phyloP scores from a whole-genome alignment of 805 yeast genomes.

The Ogataea pilisensis region DNA sequence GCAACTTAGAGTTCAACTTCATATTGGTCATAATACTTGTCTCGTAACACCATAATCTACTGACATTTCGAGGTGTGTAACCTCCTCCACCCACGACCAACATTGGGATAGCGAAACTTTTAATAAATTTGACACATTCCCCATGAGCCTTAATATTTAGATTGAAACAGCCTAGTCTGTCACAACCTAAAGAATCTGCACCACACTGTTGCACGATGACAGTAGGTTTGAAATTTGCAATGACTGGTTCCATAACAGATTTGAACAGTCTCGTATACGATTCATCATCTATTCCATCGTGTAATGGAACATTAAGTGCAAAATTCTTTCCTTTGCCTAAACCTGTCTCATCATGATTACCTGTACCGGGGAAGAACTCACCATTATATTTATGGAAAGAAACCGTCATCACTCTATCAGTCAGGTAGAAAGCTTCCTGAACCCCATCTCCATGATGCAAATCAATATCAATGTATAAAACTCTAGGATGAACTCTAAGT shows the following conservation, averaged over 20 bases:
- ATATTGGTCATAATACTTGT: conserved; percentile 85
- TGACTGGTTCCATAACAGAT: conserved; percentile 84
- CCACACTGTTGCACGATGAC: conserved; percentile 96
- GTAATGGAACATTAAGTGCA: conserved; percentile 84
- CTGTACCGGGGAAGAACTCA: conserved; percentile 96
- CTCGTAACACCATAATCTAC: conserved; percentile 94
- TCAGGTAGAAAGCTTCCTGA: conserved; percentile 92
- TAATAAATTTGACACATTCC: conserved; percentile 86
- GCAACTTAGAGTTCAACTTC: conserved; percentile 69
- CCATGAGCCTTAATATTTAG: conserved; percentile 91
- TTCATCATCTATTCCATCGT: conserved; percentile 95
- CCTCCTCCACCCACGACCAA: conserved; percentile 97
- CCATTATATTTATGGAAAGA: conserved; percentile 93
- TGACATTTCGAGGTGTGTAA: conserved; percentile 92
- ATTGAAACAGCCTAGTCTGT: conserved; percentile 91
- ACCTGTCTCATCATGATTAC: conserved; percentile 85
- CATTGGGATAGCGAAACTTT: conserved; percentile 86
- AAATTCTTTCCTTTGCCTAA: conserved; percentile 85
- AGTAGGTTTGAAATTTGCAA: conserved; percentile 87
- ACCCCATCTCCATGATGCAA: conserved; percentile 98
- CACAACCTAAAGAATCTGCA: conserved; percentile 92
- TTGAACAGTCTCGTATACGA: conserved; percentile 72
- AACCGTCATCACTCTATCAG: conserved; percentile 95
- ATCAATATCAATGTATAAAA: conserved; percentile 89
- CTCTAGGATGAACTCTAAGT: conserved; percentile 85